A percentile compares a stretch with the other conserved stretches of the same genome.
Evolutionary conservation across 2,329 filamentous ascomycete genomes (phyloP).

Genomic region (Cordyceps cateniannulata): DNA sequence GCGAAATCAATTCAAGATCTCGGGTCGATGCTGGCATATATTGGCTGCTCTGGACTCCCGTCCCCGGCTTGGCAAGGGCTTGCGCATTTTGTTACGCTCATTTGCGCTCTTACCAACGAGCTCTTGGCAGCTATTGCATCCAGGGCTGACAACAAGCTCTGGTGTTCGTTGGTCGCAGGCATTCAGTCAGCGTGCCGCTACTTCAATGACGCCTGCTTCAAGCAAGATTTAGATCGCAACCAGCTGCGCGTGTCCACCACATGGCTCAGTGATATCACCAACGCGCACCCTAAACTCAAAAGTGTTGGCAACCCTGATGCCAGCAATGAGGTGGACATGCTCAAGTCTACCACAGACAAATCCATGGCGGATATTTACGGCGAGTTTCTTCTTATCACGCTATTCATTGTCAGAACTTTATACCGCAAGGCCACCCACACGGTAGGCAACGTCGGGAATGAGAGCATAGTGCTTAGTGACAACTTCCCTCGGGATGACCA

Average conservation of each 20-base stretch:
- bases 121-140: conserved; percentile 30
- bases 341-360: conserved; percentile 16
- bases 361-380: conserved; percentile 8
- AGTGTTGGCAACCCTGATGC: conserved; percentile 13
- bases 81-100: conserved; percentile 35
- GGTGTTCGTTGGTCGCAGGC: conserved; percentile 32
- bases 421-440: conserved; percentile 35
- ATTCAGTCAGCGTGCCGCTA: conserved; percentile 29
- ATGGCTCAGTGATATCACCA: conserved; percentile 22
- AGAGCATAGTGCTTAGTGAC: conserved; percentile 22
- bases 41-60: conserved; percentile 41
- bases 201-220: conserved; percentile 36
- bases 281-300: conserved; percentile 24
- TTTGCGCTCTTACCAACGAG: conserved; percentile 28
- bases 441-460: conserved; percentile 17
- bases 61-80: conserved; percentile 22
- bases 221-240: conserved; percentile 18
- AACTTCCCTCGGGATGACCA: conserved; percentile 24
- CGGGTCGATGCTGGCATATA: conserved; percentile 39
- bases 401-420: conserved; percentile 32
- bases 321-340: neutral
- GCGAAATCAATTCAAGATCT: conserved; percentile 28
- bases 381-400: conserved; percentile 34
- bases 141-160: conserved; percentile 26
- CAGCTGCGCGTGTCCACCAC: conserved; percentile 15